Conservation (phyloP, 192 early-diverging fungal species). For the Allomyces macrogynus region DNA sequence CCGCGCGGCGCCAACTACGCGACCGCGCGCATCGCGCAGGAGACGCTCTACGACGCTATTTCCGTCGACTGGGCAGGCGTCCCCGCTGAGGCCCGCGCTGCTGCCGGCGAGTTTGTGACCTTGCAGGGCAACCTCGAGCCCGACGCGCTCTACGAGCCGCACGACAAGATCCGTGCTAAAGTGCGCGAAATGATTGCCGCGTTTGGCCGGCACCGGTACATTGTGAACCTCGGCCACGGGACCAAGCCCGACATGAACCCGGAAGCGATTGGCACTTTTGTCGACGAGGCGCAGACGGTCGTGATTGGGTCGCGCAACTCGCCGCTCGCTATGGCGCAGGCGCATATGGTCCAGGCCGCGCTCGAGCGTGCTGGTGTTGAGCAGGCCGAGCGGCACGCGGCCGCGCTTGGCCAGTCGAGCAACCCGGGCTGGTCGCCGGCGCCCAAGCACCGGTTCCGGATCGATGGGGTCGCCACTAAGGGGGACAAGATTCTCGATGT, state of each 20-base stretch:
- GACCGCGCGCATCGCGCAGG: slow-evolving; percentile 38
- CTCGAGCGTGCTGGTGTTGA: slow-evolving; percentile 17
- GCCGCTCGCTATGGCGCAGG: slow-evolving; percentile 70
- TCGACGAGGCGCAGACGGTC: slow-evolving; percentile 16
- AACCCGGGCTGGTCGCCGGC: slow-evolving; percentile 6
- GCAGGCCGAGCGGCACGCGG: slow-evolving; percentile 26
- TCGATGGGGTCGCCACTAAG: slow-evolving; percentile 42
- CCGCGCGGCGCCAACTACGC: slow-evolving; percentile 82
- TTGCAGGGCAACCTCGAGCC: slow-evolving; percentile 97
- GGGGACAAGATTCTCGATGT: slow-evolving; percentile 68
- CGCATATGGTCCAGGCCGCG: slow-evolving; percentile 36
- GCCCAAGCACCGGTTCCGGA: slow-evolving; percentile 21
- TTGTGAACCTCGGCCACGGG: slow-evolving; percentile 94
- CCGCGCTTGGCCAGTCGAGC: background rate
- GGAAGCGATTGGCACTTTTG: slow-evolving; percentile 42
- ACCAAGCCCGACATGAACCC: slow-evolving; percentile 70
- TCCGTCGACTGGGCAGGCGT: slow-evolving; percentile 82
- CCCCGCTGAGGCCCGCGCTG: slow-evolving; percentile 33
- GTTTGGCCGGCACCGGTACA: slow-evolving; percentile 57
- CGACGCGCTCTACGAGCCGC: slow-evolving; percentile 50
- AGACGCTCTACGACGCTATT: slow-evolving; percentile 60
- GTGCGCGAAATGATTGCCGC: slow-evolving; percentile 57
- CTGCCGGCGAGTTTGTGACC: slow-evolving; percentile 29
- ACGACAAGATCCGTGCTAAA: slow-evolving; percentile 45
- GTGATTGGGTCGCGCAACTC: slow-evolving; percentile 67